Conservation (phyloP, 148 eudicot species). For the Vaccinium corymbosum region DNA sequence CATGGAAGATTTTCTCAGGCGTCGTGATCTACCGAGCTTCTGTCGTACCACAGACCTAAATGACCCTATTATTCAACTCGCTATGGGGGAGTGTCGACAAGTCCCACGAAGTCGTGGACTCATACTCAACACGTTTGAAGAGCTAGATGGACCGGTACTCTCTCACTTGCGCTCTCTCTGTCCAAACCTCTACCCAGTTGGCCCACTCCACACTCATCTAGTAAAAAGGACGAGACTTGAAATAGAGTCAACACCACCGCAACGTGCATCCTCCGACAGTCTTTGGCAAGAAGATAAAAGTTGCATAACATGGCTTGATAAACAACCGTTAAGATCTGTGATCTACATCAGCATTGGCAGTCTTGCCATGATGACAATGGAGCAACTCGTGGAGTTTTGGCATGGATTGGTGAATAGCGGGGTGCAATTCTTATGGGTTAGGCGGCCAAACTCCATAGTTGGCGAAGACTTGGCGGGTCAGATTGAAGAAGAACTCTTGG, state of each 20-base stretch:
- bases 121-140: conserved; percentile 35
- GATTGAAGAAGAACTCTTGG: conserved; percentile 14
- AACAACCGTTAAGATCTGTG: conserved; percentile 19
- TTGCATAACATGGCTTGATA: conserved; percentile 27
- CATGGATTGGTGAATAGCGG: conserved; percentile 28
- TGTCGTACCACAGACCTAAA: conserved; percentile 22
- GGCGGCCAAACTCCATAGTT: conserved; percentile 20
- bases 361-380: conserved; percentile 18
- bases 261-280: conserved; percentile 14
- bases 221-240: conserved; percentile 8
- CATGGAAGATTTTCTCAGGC: conserved; percentile 30
- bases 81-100: conserved; percentile 19
- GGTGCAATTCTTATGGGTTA: conserved; percentile 27
- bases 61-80: conserved; percentile 13
- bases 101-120: conserved; percentile 28
- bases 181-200: conserved; percentile 23
- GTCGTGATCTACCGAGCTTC: conserved; percentile 44
- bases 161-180: conserved; percentile 11
- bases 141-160: conserved; percentile 17
- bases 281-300: conserved; percentile 24
- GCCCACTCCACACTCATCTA: conserved; percentile 22
- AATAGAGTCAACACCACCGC: neutral
- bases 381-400: conserved; percentile 29
- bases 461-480: neutral
- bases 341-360: conserved; percentile 31